These are phyloP conservation scores for Xylariaceae sp. DNA, from an alignment of 2,329 filamentous ascomycete genomes.

Conservation along the genomic window DNA sequence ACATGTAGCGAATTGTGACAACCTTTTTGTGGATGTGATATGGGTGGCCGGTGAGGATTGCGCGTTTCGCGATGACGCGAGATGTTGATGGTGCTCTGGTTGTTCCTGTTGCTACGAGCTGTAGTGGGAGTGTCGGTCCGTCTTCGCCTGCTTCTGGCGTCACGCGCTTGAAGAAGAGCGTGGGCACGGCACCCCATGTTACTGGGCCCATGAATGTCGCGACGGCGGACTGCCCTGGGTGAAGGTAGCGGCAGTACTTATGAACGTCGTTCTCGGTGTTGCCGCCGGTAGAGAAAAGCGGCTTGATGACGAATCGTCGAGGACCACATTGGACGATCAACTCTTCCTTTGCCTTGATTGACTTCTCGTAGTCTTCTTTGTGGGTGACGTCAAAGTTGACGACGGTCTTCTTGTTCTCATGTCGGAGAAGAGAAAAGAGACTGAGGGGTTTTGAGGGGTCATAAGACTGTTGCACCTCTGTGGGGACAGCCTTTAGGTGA, in stretches of 20 bases:
- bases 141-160: slow-evolving; percentile 43
- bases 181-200: slow-evolving; percentile 88
- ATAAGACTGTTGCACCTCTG: slow-evolving; percentile 45
- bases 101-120: slow-evolving; percentile 83
- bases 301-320: slow-evolving; percentile 82
- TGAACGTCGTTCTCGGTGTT: slow-evolving; percentile 95
- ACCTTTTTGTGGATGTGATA: slow-evolving; percentile 99
- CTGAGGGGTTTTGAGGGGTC: slow-evolving; percentile 61
- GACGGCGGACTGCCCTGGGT: slow-evolving; percentile 85
- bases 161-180: slow-evolving; percentile 77
- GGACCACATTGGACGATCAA: slow-evolving; percentile 89
- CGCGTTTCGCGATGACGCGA: slow-evolving; percentile 88
- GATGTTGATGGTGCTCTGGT: slow-evolving; percentile 71
- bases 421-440: slow-evolving; percentile 82
- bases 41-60: slow-evolving; percentile 91
- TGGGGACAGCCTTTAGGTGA: slow-evolving; percentile 59
- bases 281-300: slow-evolving; percentile 84
- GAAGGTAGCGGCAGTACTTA: slow-evolving; percentile 90
- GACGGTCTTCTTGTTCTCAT: slow-evolving; percentile 91
- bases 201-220: slow-evolving; percentile 88
- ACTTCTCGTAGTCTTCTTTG: slow-evolving; percentile 69
- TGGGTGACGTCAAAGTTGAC: slow-evolving; percentile 89
- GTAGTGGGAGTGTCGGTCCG: slow-evolving; percentile 51
- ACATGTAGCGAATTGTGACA: slow-evolving; percentile 98
- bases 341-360: slow-evolving; percentile 89